Percentiles rank a stretch among this genome's conserved stretches.
Conservation (phyloP, 2,329 filamentous ascomycete species). For the Ramularia collo-cygni region DNA sequence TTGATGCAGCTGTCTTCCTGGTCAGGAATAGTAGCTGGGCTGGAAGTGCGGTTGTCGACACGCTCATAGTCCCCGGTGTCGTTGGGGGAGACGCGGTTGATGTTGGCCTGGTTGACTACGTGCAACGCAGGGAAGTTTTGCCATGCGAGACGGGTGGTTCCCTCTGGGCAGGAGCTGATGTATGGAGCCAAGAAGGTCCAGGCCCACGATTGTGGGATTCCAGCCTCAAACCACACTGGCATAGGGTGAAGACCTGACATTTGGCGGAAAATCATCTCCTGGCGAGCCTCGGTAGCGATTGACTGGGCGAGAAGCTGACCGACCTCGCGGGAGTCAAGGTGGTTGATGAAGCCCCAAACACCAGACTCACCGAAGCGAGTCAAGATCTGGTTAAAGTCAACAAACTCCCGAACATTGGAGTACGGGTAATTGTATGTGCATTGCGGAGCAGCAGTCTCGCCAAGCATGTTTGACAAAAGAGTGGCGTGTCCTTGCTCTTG, state of each 20-base stretch:
- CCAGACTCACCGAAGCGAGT: slow-evolving; percentile 74
- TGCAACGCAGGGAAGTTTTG: slow-evolving; percentile 72
- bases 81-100: slow-evolving; percentile 58
- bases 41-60: slow-evolving; percentile 51
- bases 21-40: slow-evolving; percentile 44
- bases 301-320: slow-evolving; percentile 67
- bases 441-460: slow-evolving; percentile 60
- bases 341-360: slow-evolving; percentile 73
- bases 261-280: slow-evolving; percentile 80
- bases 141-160: slow-evolving; percentile 71
- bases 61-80: slow-evolving; percentile 58
- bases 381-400: slow-evolving; percentile 82
- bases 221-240: slow-evolving; percentile 75
- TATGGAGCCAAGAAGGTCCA: slow-evolving; percentile 79
- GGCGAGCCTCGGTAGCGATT: slow-evolving; percentile 71
- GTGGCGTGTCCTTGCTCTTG: slow-evolving; percentile 76
- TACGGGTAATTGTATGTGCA: slow-evolving; percentile 80
- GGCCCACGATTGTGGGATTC: slow-evolving; percentile 75
- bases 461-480: slow-evolving; percentile 70
- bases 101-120: slow-evolving; percentile 71
- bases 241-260: slow-evolving; percentile 73
- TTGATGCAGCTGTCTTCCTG: slow-evolving; percentile 51
- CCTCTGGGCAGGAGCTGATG: slow-evolving; percentile 66
- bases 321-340: slow-evolving; percentile 67
- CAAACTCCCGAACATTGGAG: slow-evolving; percentile 64